A percentile compares a stretch with the other conserved stretches of the same genome.
Conservation (phyloP, 805 yeast genomes). For the Ogataea angusta region DNA sequence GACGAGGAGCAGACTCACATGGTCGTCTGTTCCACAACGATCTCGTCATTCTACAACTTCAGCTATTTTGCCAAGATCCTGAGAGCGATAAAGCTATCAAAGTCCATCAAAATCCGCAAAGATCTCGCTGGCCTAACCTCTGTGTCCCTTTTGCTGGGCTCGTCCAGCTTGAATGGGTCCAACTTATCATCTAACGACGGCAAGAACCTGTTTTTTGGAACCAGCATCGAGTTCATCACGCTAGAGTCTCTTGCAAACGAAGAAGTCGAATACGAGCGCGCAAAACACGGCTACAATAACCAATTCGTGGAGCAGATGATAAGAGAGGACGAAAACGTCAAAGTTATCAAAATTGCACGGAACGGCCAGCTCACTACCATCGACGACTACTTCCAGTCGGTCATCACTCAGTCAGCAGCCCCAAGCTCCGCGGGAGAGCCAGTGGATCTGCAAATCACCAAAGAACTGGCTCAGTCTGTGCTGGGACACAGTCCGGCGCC, state of each 20-base stretch:
- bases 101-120: constrained; percentile 51
- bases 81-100: constrained; percentile 48
- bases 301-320: constrained; percentile 30
- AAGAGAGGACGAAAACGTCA: constrained; percentile 32
- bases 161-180: constrained; percentile 9
- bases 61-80: constrained; percentile 44
- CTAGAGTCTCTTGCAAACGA: constrained; percentile 27
- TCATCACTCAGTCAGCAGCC: background rate
- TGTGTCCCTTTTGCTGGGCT: constrained; percentile 26
- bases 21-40: constrained; percentile 25
- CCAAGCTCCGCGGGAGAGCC: constrained; percentile 5
- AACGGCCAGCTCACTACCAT: constrained; percentile 29
- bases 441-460: constrained; percentile 20
- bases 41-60: constrained; percentile 51
- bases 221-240: constrained; percentile 32
- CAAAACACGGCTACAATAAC: constrained; percentile 27
- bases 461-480: constrained; percentile 28
- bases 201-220: constrained; percentile 23
- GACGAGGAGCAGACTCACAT: constrained; percentile 4
- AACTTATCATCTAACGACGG: constrained; percentile 11
- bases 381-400: constrained; percentile 28
- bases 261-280: constrained; percentile 11
- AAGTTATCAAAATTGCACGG: constrained; percentile 25
- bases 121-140: constrained; percentile 46
- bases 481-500: constrained; percentile 18